Conservation (phyloP, 176 grass and related monocot genomes). For the Melocanna baccifera region DNA sequence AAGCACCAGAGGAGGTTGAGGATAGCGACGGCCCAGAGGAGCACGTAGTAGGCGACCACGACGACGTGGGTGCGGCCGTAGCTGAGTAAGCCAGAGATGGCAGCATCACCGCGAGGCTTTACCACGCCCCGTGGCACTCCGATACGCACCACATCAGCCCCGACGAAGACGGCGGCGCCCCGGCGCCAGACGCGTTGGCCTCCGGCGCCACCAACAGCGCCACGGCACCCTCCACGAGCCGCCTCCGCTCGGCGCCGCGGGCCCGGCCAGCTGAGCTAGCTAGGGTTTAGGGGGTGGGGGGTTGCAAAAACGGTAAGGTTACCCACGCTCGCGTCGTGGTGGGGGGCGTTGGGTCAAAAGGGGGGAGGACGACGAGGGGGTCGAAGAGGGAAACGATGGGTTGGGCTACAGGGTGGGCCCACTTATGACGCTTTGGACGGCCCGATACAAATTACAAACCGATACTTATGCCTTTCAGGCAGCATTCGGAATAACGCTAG, state of each 20-base stretch:
- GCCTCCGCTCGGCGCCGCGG: constrained; percentile 25
- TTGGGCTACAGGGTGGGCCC: not conserved
- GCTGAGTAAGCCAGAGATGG: constrained; percentile 73
- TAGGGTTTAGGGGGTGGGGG: constrained; percentile 33
- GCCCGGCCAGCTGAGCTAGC: not conserved
- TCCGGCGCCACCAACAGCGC: constrained; percentile 43
- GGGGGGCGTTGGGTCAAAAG: constrained; percentile 32
- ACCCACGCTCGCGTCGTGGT: constrained; percentile 14
- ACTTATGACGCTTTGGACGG: not conserved
- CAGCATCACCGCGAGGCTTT: constrained; percentile 82
- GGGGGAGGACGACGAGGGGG: not conserved
- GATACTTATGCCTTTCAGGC: too few relatives aligned
- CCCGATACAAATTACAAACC: not conserved
- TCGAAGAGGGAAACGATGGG: not conserved
- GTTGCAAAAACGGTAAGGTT: constrained; percentile 31
- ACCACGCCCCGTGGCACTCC: constrained; percentile 69
- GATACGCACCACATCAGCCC: constrained; percentile 41
- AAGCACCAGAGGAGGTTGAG: constrained; percentile 96
- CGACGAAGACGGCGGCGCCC: constrained; percentile 1
- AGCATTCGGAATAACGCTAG: too few relatives aligned
- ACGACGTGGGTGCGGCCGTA: constrained; percentile 89
- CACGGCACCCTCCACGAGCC: constrained; percentile 40
- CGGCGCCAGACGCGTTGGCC: constrained; percentile 28
- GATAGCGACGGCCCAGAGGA: constrained; percentile 74
- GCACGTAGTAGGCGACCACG: constrained; percentile 75